Evolutionary conservation across 2,329 filamentous ascomycete genomes (phyloP).

Genomic region (Cercospora sesami): DNA sequence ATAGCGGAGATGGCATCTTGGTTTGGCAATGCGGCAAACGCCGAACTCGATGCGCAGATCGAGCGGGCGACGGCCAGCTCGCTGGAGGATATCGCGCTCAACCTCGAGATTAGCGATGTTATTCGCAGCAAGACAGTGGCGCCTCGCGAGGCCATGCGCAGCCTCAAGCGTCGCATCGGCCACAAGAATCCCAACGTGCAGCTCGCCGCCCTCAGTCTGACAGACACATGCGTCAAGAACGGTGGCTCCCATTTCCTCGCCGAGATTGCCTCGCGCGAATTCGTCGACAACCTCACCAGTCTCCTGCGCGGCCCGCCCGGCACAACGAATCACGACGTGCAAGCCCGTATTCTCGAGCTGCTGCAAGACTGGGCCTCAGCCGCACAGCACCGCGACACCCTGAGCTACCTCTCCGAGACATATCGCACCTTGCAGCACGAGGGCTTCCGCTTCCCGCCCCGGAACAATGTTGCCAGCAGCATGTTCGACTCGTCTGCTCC

Average conservation of each 20-base stretch:
- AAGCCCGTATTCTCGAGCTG: conserved; percentile 84
- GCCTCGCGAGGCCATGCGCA: conserved; percentile 97
- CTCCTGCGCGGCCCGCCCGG: conserved; percentile 75
- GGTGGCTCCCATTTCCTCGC: conserved; percentile 91
- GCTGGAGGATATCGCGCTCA: conserved; percentile 96
- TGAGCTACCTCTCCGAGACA: conserved; percentile 84
- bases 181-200: conserved; percentile 98
- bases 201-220: conserved; percentile 90
- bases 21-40: conserved; percentile 80
- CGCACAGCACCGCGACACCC: conserved; percentile 77
- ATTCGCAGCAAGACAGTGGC: conserved; percentile 97
- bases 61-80: conserved; percentile 93
- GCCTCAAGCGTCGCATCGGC: conserved; percentile 87
- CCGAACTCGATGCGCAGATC: conserved; percentile 93
- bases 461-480: conserved; percentile 81
- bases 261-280: conserved; percentile 94
- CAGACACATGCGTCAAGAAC: conserved; percentile 98
- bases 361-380: conserved; percentile 92
- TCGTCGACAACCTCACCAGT: conserved; percentile 95
- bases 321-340: conserved; percentile 81
- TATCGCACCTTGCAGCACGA: conserved; percentile 81
- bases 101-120: conserved; percentile 96
- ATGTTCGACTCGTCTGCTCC: conserved; percentile 99
- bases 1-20: conserved; percentile 75
- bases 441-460: conserved; percentile 86